Percentiles rank a stretch among this genome's conserved stretches.
Conservation (phyloP, 108 stramenopile genomes). For the Schizochytrium sp. region DNA sequence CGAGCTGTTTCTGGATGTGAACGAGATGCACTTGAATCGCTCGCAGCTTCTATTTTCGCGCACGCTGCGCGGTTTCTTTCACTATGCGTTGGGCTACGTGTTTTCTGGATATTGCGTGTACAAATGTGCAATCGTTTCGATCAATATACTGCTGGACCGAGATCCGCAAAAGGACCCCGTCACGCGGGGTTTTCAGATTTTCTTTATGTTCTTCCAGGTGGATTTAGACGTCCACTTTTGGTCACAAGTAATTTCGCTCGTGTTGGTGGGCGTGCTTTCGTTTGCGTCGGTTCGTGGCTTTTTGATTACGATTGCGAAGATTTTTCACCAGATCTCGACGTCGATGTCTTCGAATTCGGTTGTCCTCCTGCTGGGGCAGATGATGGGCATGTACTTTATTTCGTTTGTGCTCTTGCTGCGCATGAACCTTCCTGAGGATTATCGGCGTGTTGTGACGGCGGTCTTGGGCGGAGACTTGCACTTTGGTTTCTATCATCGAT, state of each 20-base stretch:
- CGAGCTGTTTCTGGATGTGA: not conserved
- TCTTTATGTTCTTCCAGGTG: constrained; percentile 8
- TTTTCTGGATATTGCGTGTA: not conserved
- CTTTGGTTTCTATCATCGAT: constrained; percentile 5
- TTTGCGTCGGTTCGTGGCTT: constrained; percentile 11
- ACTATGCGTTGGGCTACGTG: not conserved
- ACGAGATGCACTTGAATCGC: not conserved
- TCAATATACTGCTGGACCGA: constrained; percentile 2
- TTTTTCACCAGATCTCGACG: constrained; percentile 3
- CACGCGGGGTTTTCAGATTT: not conserved
- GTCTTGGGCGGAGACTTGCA: constrained; percentile 15
- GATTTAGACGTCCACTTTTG: not conserved
- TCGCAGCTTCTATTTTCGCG: not conserved
- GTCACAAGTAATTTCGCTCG: not conserved
- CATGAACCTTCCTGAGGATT: constrained; percentile 13
- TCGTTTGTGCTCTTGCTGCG: constrained; percentile 13
- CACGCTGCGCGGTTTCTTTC: not conserved
- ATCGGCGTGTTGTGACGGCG: not conserved
- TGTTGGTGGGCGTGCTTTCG: not conserved
- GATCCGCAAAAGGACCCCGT: constrained; percentile 11
- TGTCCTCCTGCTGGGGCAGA: not conserved
- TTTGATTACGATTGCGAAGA: not conserved
- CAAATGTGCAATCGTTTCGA: not conserved
- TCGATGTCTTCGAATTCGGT: not conserved
- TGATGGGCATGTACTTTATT: constrained; percentile 22